A percentile compares a stretch with the other conserved stretches of the same genome.
phyloP scores from a whole-genome alignment of 2,329 filamentous ascomycete genomes.

The Fusarium staphyleae region DNA sequence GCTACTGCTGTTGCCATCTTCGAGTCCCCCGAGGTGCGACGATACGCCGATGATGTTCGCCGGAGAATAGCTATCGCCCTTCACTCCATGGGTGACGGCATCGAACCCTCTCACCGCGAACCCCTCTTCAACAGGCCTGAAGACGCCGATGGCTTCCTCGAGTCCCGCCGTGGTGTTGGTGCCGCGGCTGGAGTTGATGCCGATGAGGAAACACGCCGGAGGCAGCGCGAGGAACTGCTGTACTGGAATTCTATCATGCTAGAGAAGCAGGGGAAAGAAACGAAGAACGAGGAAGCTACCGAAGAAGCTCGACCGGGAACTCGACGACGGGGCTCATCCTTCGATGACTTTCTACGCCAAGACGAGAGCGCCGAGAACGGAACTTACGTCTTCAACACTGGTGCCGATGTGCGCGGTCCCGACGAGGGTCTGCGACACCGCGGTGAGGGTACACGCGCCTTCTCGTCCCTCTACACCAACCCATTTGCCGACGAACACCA shows the following conservation, averaged over 20 bases:
- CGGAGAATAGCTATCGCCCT: conserved; percentile 67
- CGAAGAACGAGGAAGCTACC: conserved; percentile 28
- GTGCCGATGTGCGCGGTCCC: conserved; percentile 53
- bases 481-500: conserved; percentile 66
- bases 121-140: conserved; percentile 71
- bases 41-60: conserved; percentile 67
- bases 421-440: conserved; percentile 59
- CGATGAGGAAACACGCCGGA: conserved; percentile 66
- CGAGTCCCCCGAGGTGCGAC: conserved; percentile 69
- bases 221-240: conserved; percentile 69
- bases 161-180: conserved; percentile 54
- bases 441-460: conserved; percentile 54
- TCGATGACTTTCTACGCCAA: conserved; percentile 65
- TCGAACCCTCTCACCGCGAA: conserved; percentile 56
- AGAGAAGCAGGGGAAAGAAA: conserved; percentile 53
- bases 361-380: conserved; percentile 61
- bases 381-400: conserved; percentile 65
- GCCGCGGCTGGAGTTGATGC: conserved; percentile 62
- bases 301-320: conserved; percentile 10
- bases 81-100: conserved; percentile 64
- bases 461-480: conserved; percentile 60
- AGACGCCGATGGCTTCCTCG: conserved; percentile 69
- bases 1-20: conserved; percentile 67
- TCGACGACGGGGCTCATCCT: conserved; percentile 51
- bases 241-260: conserved; percentile 69